Percentiles rank a stretch among this genome's conserved stretches.
These are phyloP conservation scores for Cicer arietinum DNA, from an alignment of 306 rosid genomes.

Conservation along the genomic window DNA sequence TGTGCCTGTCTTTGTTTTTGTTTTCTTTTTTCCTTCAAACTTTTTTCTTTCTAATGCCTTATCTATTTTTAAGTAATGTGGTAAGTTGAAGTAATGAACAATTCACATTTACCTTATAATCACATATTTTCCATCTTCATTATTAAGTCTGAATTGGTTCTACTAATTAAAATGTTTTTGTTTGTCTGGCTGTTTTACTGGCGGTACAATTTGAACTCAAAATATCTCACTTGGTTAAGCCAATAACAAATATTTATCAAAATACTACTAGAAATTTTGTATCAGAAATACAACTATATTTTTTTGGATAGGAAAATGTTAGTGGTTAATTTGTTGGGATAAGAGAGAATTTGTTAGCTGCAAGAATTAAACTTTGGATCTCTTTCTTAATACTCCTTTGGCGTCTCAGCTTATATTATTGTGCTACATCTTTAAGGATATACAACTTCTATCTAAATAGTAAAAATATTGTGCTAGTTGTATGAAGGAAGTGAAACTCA, in stretches of 20 bases:
- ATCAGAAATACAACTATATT: not conserved
- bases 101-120: constrained; percentile 39
- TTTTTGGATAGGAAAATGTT: too few species aligned
- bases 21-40: constrained; percentile 27
- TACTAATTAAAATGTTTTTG: not conserved
- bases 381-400: too few species aligned
- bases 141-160: not conserved
- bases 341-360: too few species aligned
- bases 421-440: not conserved
- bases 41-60: constrained; percentile 24
- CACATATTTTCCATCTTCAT: constrained; percentile 3
- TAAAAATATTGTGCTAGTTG: not conserved
- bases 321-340: too few species aligned
- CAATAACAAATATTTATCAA: not conserved
- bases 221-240: not conserved
- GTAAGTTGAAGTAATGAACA: constrained; percentile 50
- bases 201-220: not conserved
- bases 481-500: not conserved
- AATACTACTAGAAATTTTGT: not conserved
- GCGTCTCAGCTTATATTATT: too few species aligned
- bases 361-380: too few species aligned
- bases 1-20: constrained; percentile 24
- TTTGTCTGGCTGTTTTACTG: not conserved
- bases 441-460: not conserved
- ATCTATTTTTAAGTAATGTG: constrained; percentile 45